phyloP scores from a whole-genome alignment of 108 stramenopile species.

The Ochromonas danica region DNA sequence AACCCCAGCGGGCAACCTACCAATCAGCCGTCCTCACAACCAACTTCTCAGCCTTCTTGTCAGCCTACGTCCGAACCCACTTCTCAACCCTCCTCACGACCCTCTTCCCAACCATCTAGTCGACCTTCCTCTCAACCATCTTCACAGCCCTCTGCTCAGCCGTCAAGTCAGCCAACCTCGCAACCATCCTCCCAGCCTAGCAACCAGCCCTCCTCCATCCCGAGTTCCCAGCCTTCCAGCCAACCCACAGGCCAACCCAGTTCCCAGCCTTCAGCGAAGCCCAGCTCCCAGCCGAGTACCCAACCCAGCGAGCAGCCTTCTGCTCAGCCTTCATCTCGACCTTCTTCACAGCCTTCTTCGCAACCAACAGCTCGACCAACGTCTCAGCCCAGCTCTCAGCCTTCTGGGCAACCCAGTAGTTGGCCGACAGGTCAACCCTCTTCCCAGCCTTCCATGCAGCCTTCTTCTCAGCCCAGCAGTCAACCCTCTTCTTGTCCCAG shows the following conservation, averaged over 20 bases:
- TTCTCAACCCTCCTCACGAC: background rate
- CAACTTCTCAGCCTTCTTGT: background rate
- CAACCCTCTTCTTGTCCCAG: no score
- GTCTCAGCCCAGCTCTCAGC: no score
- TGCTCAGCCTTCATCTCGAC: background rate
- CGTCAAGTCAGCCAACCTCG: slow-evolving; percentile 1
- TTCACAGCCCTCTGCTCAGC: slow-evolving; percentile 6
- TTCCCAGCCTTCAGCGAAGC: background rate
- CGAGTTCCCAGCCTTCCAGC: background rate
- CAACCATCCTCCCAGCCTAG: background rate
- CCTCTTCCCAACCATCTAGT: slow-evolving; percentile 5
- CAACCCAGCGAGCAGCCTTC: background rate
- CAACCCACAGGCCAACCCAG: background rate
- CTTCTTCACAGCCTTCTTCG: background rate
- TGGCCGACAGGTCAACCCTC: no score
- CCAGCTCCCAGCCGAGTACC: background rate
- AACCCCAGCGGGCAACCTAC: background rate
- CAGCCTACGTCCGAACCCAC: background rate
- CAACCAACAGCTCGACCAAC: background rate
- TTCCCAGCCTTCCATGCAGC: no score
- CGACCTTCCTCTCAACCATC: slow-evolving; percentile 3
- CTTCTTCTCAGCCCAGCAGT: no score
- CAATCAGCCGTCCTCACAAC: background rate
- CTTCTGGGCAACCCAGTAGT: no score
- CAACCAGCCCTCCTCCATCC: background rate